Conservation (phyloP, 2,329 filamentous ascomycete genomes). For the Tolypocladium ophioglossoides region DNA sequence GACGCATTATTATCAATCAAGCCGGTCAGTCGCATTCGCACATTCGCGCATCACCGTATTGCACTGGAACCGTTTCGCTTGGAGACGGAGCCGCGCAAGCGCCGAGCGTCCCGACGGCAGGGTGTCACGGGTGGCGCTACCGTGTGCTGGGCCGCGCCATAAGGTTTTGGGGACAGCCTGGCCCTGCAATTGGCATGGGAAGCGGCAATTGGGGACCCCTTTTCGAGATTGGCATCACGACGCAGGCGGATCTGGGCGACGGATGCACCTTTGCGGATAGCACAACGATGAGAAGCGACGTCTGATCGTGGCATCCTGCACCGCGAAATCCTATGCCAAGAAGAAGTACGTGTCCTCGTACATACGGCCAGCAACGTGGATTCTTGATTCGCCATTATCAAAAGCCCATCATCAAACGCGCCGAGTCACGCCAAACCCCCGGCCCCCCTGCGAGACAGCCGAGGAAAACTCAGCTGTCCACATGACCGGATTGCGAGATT, state of each 20-base stretch:
- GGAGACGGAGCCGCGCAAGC: neutral
- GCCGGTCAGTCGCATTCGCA: neutral
- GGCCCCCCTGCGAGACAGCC: neutral
- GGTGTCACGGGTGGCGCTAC: neutral
- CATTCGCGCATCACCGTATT: too few relatives aligned
- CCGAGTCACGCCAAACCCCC: neutral
- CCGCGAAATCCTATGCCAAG: too few relatives aligned
- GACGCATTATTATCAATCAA: neutral
- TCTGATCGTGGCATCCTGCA: neutral
- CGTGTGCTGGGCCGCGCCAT: neutral
- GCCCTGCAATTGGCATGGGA: neutral
- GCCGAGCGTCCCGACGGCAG: neutral
- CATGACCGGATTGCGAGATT: slow-evolving; percentile 7
- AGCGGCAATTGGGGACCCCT: neutral
- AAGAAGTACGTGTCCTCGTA: too few relatives aligned
- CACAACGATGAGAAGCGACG: neutral
- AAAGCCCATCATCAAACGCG: neutral
- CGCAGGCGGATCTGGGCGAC: too few relatives aligned
- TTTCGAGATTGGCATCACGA: neutral
- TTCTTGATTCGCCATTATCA: neutral
- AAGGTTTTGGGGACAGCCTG: neutral
- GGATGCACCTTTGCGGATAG: too few relatives aligned
- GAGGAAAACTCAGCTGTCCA: slow-evolving; percentile 7
- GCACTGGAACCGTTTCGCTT: neutral
- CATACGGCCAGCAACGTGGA: neutral